Evolutionary conservation across 2,329 filamentous ascomycete species (phyloP).

Genomic region (Aspergillus flavus): DNA sequence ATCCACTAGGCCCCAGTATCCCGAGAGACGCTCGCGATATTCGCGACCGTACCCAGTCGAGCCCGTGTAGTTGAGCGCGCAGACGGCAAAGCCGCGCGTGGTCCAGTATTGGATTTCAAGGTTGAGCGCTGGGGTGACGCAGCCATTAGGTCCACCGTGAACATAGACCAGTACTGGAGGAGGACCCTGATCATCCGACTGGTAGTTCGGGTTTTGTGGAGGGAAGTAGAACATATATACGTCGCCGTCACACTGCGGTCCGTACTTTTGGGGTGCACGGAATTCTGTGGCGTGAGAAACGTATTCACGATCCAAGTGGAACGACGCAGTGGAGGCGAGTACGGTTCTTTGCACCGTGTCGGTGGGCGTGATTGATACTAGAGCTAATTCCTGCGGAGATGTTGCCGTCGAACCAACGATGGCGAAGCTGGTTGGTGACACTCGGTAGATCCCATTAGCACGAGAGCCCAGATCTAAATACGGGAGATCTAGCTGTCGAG

Average conservation of each 20-base stretch:
- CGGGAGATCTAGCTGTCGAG: constrained; percentile 20
- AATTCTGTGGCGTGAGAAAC: constrained; percentile 39
- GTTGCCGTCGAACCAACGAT: constrained; percentile 24
- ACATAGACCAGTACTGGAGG: constrained; percentile 52
- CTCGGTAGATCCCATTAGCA: constrained; percentile 17
- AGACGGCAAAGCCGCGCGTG: constrained; percentile 56
- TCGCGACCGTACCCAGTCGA: constrained; percentile 55
- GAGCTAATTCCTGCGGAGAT: constrained; percentile 23
- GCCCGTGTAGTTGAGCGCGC: constrained; percentile 56
- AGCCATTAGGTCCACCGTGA: constrained; percentile 57
- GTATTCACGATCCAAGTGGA: constrained; percentile 14
- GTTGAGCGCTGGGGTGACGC: constrained; percentile 47
- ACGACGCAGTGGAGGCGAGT: background rate
- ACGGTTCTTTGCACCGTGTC: background rate
- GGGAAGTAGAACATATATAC: constrained; percentile 54
- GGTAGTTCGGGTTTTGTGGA: constrained; percentile 52
- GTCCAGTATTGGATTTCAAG: constrained; percentile 57
- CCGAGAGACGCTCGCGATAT: constrained; percentile 54
- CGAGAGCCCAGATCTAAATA: constrained; percentile 18
- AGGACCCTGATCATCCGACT: constrained; percentile 31
- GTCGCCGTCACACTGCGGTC: constrained; percentile 22
- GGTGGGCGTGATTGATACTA: constrained; percentile 9
- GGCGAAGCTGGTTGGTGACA: constrained; percentile 22
- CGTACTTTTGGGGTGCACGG: constrained; percentile 36
- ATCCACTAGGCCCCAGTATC: constrained; percentile 56